phyloP scores from a whole-genome alignment of 1,284 basidiomycete genomes.

The Boletellus deceptivus region DNA sequence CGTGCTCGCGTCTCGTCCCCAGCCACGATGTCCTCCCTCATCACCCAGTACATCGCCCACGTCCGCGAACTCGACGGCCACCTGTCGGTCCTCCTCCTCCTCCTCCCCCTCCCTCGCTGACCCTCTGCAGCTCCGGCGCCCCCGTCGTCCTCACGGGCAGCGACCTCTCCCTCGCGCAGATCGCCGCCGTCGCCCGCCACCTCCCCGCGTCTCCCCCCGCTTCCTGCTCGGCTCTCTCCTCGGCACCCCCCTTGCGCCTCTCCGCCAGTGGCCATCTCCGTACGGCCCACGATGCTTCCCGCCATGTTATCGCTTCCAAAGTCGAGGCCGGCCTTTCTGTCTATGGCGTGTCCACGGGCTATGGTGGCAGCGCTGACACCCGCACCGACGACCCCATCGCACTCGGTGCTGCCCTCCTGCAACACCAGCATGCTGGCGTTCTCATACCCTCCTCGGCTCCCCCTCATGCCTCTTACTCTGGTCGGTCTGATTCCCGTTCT shows the following conservation, averaged over 20 bases:
- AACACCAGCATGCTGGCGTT: slow-evolving; percentile 77
- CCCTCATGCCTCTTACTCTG: slow-evolving; percentile 36
- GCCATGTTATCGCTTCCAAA: slow-evolving; percentile 62
- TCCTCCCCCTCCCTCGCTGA: slow-evolving; percentile 1
- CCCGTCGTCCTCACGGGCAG: slow-evolving; percentile 67
- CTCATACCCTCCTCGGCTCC: slow-evolving; percentile 27
- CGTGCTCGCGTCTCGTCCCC: not conserved
- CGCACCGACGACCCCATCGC: slow-evolving; percentile 66
- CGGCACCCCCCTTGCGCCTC: slow-evolving; percentile 44
- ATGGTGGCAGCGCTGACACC: slow-evolving; percentile 75
- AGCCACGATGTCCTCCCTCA: slow-evolving; percentile 32
- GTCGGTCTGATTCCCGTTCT: slow-evolving; percentile 6
- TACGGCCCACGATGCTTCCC: slow-evolving; percentile 55
- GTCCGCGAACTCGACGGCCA: slow-evolving; percentile 52
- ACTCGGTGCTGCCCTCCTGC: slow-evolving; percentile 74
- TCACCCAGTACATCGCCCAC: slow-evolving; percentile 49
- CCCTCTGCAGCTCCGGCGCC: slow-evolving; percentile 49
- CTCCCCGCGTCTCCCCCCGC: slow-evolving; percentile 30
- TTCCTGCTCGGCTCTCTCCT: not conserved
- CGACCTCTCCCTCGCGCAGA: slow-evolving; percentile 68
- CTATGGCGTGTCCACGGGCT: slow-evolving; percentile 82
- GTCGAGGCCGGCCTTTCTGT: slow-evolving; percentile 67
- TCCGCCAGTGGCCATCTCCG: slow-evolving; percentile 47
- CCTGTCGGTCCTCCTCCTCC: slow-evolving; percentile 40
- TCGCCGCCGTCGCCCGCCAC: slow-evolving; percentile 70